Conservation (phyloP, 2,329 filamentous ascomycete genomes). For the Clarireedia sp. region DNA sequence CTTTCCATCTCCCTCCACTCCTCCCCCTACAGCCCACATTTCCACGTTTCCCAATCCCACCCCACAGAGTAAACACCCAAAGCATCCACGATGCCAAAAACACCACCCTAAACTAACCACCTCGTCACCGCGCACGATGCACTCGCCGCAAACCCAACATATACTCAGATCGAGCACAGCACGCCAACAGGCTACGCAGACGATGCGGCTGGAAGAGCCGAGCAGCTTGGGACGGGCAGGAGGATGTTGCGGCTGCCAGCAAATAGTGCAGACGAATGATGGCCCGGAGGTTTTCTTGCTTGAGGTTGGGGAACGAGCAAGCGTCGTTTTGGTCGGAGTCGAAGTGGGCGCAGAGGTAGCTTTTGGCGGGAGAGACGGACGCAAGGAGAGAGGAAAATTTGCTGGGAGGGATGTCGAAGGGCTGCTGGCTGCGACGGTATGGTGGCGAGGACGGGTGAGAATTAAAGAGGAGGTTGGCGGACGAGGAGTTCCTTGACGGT, state of each 20-base stretch:
- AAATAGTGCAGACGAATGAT: slow-evolving; percentile 49
- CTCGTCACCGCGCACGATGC: slow-evolving; percentile 45
- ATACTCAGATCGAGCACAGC: slow-evolving; percentile 45
- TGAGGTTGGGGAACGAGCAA: no score
- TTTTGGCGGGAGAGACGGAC: background rate
- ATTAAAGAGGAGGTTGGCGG: background rate
- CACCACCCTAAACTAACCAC: slow-evolving; percentile 53
- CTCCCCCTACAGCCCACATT: slow-evolving; percentile 5
- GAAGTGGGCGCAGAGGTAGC: background rate
- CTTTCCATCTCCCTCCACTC: slow-evolving; percentile 1
- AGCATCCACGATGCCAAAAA: slow-evolving; percentile 51
- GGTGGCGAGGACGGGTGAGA: background rate
- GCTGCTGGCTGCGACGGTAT: background rate
- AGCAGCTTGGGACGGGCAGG: slow-evolving; percentile 33
- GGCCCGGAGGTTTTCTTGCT: slow-evolving; percentile 6
- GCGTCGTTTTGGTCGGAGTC: background rate
- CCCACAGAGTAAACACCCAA: slow-evolving; percentile 48
- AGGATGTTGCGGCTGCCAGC: slow-evolving; percentile 36
- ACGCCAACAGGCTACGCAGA: slow-evolving; percentile 40
- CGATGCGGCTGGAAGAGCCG: slow-evolving; percentile 40
- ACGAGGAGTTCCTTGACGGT: slow-evolving; percentile 2
- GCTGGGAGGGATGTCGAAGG: background rate
- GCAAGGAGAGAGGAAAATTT: background rate
- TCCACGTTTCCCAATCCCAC: slow-evolving; percentile 27
- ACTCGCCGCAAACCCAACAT: slow-evolving; percentile 50